Conservation (phyloP, 305 asterid species). For the Rubia peregrina region DNA sequence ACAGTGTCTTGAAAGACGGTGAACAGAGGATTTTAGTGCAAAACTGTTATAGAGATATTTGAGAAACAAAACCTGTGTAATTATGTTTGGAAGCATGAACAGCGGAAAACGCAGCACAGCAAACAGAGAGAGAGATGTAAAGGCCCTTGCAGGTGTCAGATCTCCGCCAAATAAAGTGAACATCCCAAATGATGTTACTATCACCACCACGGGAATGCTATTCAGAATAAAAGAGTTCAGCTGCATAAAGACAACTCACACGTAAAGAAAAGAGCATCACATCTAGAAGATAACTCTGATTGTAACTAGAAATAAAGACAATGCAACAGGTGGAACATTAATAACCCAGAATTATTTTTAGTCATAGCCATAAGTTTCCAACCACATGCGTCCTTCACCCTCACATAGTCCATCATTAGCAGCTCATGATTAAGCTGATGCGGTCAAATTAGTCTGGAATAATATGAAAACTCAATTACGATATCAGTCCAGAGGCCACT, state of each 20-base stretch:
- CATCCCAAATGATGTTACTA: slow-evolving; percentile 27
- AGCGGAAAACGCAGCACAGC: slow-evolving; percentile 88
- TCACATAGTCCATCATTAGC: background rate
- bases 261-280: slow-evolving; percentile 4
- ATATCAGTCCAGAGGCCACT: slow-evolving; percentile 4
- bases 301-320: background rate
- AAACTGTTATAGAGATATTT: background rate
- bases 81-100: slow-evolving; percentile 88
- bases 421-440: slow-evolving; percentile 1
- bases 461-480: background rate
- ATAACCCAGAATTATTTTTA: background rate
- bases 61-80: slow-evolving; percentile 63
- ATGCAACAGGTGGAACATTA: background rate
- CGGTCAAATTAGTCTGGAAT: background rate
- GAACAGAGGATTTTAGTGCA: background rate
- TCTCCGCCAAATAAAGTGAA: slow-evolving; percentile 69
- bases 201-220: slow-evolving; percentile 94
- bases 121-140: slow-evolving; percentile 82
- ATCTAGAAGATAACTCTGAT: background rate
- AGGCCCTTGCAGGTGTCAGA: slow-evolving; percentile 96
- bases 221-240: slow-evolving; percentile 71
- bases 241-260: slow-evolving; percentile 37
- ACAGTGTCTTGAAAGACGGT: background rate
- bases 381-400: background rate
- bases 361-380: background rate